A percentile compares a stretch with the other conserved stretches of the same genome.
phyloP scores from a whole-genome alignment of 192 early-diverging fungal species.

The Mortierella alpina region DNA sequence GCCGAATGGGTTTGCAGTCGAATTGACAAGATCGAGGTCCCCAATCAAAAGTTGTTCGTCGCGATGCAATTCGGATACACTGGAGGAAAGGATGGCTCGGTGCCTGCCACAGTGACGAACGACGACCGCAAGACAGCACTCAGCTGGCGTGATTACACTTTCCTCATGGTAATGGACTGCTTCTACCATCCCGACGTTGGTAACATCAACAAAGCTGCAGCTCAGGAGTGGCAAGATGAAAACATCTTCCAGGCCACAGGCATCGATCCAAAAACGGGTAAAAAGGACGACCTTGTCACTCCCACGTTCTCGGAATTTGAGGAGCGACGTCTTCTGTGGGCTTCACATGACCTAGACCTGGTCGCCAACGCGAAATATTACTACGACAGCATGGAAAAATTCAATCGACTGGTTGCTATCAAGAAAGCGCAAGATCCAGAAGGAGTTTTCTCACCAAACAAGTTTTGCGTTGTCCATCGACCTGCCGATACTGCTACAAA shows the following conservation, averaged over 20 bases:
- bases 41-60: neutral
- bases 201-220: neutral
- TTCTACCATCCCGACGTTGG: constrained; percentile 17
- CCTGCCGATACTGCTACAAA: too few species aligned
- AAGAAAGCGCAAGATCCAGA: neutral
- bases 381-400: constrained; percentile 21
- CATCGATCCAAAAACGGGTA: too few species aligned
- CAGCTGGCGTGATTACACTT: constrained; percentile 29
- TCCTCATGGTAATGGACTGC: constrained; percentile 14
- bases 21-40: constrained; percentile 4
- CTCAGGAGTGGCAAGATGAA: neutral
- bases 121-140: constrained; percentile 8
- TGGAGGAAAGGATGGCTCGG: constrained; percentile 26
- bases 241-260: too few species aligned
- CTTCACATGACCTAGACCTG: constrained; percentile 9
- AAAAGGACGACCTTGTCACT: constrained; percentile 10
- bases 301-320: constrained; percentile 6
- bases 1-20: constrained; percentile 20
- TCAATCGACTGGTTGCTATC: neutral
- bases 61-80: constrained; percentile 28
- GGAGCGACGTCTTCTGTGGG: constrained; percentile 43
- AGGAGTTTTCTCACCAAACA: constrained; percentile 16
- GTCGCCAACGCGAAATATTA: neutral
- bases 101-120: neutral
- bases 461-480: too few species aligned